A percentile compares a stretch with the other conserved stretches of the same genome.
Evolutionary conservation across 164 flowering plant species (phyloP).

Genomic region (Kalanchoe fedtschenkoi): DNA sequence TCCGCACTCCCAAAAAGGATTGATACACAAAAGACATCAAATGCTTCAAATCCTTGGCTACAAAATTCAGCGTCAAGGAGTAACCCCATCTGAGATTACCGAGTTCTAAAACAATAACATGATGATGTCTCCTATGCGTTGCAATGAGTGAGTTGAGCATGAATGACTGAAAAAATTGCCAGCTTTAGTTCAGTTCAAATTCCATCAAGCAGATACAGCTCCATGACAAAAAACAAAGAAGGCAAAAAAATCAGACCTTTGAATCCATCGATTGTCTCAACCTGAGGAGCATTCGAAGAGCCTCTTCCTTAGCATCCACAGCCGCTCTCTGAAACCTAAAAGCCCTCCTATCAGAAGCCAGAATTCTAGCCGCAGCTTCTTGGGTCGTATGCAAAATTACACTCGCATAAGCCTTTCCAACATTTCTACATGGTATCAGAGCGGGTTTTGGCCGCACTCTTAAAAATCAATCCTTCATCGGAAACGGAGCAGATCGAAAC

Average conservation of each 20-base stretch:
- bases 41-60: neutral
- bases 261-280: conserved; percentile 60
- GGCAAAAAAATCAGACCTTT: conserved; percentile 33
- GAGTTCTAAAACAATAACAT: too few relatives aligned
- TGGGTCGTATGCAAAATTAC: conserved; percentile 68
- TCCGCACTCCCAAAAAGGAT: too few relatives aligned
- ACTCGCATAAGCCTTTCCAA: conserved; percentile 77
- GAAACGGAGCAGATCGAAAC: neutral
- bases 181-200: too few relatives aligned
- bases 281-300: conserved; percentile 50
- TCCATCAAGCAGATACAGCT: neutral
- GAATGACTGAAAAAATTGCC: neutral
- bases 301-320: conserved; percentile 46
- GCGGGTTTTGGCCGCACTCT: too few relatives aligned
- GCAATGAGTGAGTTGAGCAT: too few relatives aligned
- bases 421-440: conserved; percentile 48
- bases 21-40: neutral
- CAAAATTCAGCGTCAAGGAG: too few relatives aligned
- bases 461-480: conserved; percentile 8
- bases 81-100: too few relatives aligned
- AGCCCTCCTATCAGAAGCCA: conserved; percentile 63
- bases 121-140: too few relatives aligned
- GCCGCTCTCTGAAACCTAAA: conserved; percentile 43
- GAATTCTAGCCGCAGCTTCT: conserved; percentile 75
- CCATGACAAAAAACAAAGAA: neutral